Evolutionary conservation across 208 protist genomes (phyloP), one percentile per base, ranked within the genome.

Genomic region (Naegleria gruberi): DNA sequence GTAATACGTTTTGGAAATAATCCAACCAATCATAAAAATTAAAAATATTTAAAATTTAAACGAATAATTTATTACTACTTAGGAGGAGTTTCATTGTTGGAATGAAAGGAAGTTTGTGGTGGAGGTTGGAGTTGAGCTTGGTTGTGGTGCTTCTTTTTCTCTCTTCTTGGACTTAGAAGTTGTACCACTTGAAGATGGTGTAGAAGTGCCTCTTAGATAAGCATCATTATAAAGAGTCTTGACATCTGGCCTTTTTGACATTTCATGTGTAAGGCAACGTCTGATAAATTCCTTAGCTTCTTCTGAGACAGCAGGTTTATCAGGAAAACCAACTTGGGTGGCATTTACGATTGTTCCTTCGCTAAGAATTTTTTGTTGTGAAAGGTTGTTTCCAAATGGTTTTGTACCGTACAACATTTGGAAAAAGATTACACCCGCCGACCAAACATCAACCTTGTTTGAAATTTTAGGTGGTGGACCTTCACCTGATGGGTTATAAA

Each of bases 321-420:
- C 12, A 34, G 92, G 92, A 51, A 94, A 93, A 37, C 89, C 83
- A 37, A 94, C 57, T 30, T n/a, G 46, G 6, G 82, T 42, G 5
- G 82, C 89, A 65, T 92, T 93, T 3, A 65, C 40, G 45, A 90
- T 93, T 10, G 90, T 85, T 23, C 47, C 82, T 51, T 89, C 77
- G 0, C 57, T 87, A 17, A 92, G 85, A 42, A 94, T 74, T 42
- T 92, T 91, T 81, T 95, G 94, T 92, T 98, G 97, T 47, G 95
- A 96, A 82, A 96, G 91, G 30, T 96, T 95, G 90, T 98, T 94
- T 12, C 97, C 97, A 90, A 99, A 99, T 0, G 98, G 98, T 40
- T 96, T 94, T 23, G 93, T 89, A 19, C 97, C 97, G 90, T 96
- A 98, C 12, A 99, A 94, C 95, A 98, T 97, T 90, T 98, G 96